Evolutionary conservation across 306 rosid species (phyloP), one percentile per base, ranked within the genome.

Genomic region (Sicyos edulis): DNA sequence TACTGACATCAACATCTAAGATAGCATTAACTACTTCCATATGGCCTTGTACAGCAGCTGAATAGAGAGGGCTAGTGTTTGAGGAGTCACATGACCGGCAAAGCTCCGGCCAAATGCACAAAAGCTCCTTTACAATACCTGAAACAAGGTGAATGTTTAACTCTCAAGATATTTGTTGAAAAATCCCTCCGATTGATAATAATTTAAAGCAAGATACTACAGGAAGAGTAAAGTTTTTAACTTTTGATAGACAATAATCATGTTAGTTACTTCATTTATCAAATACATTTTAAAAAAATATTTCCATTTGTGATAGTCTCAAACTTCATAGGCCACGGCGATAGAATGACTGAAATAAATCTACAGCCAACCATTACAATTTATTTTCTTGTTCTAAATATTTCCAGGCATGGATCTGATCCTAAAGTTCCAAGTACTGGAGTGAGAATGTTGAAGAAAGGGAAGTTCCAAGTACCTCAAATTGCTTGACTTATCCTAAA

Each of bases 31-130:
- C 89, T 51, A 93, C 88, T 60, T 88, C 97, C 83, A 91, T 78
- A 66, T 91, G 97, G 54, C 86, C 92, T 75, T 82, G 86, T 71
- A 58, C 86, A 37, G 97, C 92, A 62, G 97, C 99, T 42, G 92
- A 77, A 85, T 93, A 93, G 37, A 93, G 78, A 21, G 99, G 96
- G 78, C 97, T 87, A 1, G 99, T 93, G 84, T 93, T 91, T 74
- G 90, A 15, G 40, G 89, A 83, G 81, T 93, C 87, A 0, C 97
- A 93, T 32, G 60, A 60, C 56, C 71, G 79, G 69, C 96, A 88
- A 58, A 93, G 88, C 84, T 88, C 92, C 0, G 97, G 99, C 89
- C 92, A 91, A 19, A 65, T 71, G 45, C 75, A 81, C 87, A 87
- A 70, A 70, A 93, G 74, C 73, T 83, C 88, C 85, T 72, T 88